phyloP scores from a whole-genome alignment of 208 protist species.

The Acanthamoeba castellanii region DNA sequence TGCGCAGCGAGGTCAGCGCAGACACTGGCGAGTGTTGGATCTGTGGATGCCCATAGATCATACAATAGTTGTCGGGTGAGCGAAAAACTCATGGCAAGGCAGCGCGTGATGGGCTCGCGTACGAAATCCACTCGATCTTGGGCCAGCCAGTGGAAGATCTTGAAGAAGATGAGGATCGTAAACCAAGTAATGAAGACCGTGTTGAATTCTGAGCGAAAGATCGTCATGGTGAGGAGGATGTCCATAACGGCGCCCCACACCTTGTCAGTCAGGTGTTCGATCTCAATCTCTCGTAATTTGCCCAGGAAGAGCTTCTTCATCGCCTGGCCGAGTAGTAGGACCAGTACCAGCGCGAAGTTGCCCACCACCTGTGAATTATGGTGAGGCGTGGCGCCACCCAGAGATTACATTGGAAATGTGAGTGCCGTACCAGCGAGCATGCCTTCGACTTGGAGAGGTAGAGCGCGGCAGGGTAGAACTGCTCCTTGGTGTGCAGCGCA shows the following conservation, averaged over 20 bases:
- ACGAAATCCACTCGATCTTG: conserved; percentile 79
- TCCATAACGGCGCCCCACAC: conserved; percentile 77
- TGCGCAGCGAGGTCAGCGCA: conserved; percentile 33
- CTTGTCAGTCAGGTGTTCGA: conserved; percentile 22
- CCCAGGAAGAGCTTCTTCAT: conserved; percentile 52
- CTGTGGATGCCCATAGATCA: background rate
- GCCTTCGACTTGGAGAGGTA: conserved; percentile 22
- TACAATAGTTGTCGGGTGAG: background rate
- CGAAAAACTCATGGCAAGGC: background rate
- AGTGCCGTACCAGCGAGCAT: background rate
- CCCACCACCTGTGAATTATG: background rate
- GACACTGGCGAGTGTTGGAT: conserved; percentile 11
- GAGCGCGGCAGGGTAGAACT: background rate
- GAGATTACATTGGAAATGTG: background rate
- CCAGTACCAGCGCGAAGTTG: conserved; percentile 2
- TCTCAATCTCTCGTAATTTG: conserved; percentile 22
- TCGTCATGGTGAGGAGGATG: conserved; percentile 83
- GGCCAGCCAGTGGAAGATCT: conserved; percentile 83
- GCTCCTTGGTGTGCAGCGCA: background rate
- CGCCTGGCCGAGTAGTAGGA: background rate
- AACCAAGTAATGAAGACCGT: conserved; percentile 76
- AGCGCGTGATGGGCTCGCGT: background rate
- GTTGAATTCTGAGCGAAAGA: conserved; percentile 83
- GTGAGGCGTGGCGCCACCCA: background rate
- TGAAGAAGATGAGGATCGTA: conserved; percentile 79